phyloP scores from a whole-genome alignment of 2,329 filamentous ascomycete species.

The Pyrenophora graminea region DNA sequence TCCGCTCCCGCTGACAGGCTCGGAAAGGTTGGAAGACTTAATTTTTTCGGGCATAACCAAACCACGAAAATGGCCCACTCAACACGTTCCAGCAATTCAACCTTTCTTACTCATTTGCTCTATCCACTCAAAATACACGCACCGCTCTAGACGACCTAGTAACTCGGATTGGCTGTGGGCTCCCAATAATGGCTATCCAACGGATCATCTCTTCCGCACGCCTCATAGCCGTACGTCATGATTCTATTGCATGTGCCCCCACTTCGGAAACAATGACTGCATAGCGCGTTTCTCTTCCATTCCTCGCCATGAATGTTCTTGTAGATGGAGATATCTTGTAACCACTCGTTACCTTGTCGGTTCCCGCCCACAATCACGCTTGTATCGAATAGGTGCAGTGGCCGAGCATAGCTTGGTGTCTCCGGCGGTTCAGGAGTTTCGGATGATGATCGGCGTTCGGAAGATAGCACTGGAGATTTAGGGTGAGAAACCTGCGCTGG shows the following conservation, averaged over 20 bases:
- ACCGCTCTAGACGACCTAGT: neutral
- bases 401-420: constrained; percentile 29
- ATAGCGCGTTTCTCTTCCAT: constrained; percentile 26
- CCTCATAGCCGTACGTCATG: constrained; percentile 30
- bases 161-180: neutral
- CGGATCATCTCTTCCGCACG: constrained; percentile 30
- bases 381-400: constrained; percentile 35
- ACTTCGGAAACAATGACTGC: constrained; percentile 34
- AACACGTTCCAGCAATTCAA: too few species aligned
- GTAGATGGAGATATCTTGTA: constrained; percentile 30
- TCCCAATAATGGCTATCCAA: constrained; percentile 41
- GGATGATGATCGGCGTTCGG: constrained; percentile 3
- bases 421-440: constrained; percentile 7
- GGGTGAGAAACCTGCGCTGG: neutral
- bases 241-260: constrained; percentile 33
- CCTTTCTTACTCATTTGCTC: too few species aligned
- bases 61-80: too few species aligned
- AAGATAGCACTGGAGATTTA: neutral
- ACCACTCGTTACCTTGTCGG: neutral
- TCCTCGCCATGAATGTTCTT: constrained; percentile 31
- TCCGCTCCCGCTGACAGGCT: too few species aligned
- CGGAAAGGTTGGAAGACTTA: too few species aligned
- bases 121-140: too few species aligned
- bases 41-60: neutral
- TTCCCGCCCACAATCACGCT: neutral